These are phyloP conservation scores for Warburgia ugandensis DNA, from an alignment of 164 flowering plant genomes.

Conservation along the genomic window DNA sequence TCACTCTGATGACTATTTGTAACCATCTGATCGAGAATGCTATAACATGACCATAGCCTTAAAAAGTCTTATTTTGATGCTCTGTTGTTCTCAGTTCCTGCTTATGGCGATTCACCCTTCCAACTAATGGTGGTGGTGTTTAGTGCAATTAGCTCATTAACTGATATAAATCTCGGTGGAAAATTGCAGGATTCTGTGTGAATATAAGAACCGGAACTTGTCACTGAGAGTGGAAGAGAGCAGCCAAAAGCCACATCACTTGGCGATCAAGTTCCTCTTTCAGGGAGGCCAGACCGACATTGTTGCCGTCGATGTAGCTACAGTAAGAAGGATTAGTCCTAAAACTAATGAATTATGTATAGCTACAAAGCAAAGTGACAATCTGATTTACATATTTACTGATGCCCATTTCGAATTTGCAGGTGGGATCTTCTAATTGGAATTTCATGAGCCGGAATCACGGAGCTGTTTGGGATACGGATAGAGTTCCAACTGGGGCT, in stretches of 20 bases:
- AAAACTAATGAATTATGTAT: background rate
- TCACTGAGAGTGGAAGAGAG: slow-evolving; percentile 67
- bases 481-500: slow-evolving; percentile 53
- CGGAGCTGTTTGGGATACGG: slow-evolving; percentile 80
- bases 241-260: slow-evolving; percentile 60
- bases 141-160: background rate
- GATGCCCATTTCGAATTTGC: background rate
- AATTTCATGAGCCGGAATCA: slow-evolving; percentile 43
- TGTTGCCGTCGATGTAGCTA: slow-evolving; percentile 44
- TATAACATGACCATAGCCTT: no score
- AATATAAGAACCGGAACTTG: slow-evolving; percentile 57
- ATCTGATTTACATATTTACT: background rate
- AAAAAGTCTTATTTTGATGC: no score
- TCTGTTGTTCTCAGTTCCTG: no score
- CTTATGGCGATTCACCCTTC: background rate
- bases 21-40: no score
- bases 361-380: no score
- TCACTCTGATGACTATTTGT: no score
- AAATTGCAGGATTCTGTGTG: slow-evolving; percentile 65
- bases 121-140: background rate
- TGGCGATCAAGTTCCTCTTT: slow-evolving; percentile 63
- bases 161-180: background rate
- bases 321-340: slow-evolving; percentile 29
- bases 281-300: slow-evolving; percentile 97
- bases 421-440: slow-evolving; percentile 75